Percentiles rank a stretch among this genome's conserved stretches.
Evolutionary conservation across 1,284 basidiomycete species (phyloP).

Genomic region (Cryptococcus neoformans): DNA sequence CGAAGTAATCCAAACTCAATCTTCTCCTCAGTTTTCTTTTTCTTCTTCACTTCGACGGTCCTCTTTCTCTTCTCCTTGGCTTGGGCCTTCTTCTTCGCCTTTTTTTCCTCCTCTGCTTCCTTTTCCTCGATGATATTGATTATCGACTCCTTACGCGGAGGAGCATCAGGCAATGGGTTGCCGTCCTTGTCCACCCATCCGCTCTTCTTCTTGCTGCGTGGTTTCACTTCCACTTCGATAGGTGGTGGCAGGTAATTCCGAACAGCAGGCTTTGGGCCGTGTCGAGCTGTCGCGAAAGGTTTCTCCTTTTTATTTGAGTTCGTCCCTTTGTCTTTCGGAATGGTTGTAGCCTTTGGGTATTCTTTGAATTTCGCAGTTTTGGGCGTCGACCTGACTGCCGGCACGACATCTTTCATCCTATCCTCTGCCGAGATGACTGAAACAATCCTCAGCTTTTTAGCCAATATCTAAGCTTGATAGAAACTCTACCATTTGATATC

Average conservation of each 20-base stretch:
- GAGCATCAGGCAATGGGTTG: neutral
- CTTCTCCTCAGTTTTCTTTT: constrained; percentile 6
- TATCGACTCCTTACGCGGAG: neutral
- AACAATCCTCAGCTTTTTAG: neutral
- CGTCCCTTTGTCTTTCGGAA: neutral
- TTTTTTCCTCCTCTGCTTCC: constrained; percentile 6
- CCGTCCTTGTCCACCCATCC: neutral
- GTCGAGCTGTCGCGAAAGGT: neutral
- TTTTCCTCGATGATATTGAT: neutral
- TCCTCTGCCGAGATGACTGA: neutral
- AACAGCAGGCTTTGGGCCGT: neutral
- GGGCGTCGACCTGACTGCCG: neutral
- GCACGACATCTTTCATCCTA: neutral
- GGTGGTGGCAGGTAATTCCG: neutral
- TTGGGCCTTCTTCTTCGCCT: constrained; percentile 11
- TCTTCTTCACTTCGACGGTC: constrained; percentile 6
- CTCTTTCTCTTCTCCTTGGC: constrained; percentile 2
- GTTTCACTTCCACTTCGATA: constrained; percentile 2
- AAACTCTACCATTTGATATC: neutral
- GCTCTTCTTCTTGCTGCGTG: neutral
- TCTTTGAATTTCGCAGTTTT: neutral
- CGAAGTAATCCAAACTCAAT: constrained; percentile 24
- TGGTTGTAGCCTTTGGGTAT: neutral
- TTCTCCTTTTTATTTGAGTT: neutral
- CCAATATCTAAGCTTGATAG: neutral